These are phyloP conservation scores for Ascoidea asiatica DNA, from an alignment of 805 yeast species.

Conservation along the genomic window DNA sequence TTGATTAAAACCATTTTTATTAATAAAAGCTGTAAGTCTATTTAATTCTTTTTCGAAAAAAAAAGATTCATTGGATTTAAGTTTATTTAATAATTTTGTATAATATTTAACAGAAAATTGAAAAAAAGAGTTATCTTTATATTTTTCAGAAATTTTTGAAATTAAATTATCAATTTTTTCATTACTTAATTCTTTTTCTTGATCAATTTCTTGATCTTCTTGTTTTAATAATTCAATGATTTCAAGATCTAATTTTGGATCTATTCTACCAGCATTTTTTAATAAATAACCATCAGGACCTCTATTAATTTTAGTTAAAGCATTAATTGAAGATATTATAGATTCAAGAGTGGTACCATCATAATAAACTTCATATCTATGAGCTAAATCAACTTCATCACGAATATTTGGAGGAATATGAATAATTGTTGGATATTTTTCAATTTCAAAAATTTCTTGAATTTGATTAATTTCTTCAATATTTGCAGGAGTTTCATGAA, in stretches of 20 bases:
- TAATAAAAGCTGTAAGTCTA: neutral
- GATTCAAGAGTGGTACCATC: slow-evolving; percentile 32
- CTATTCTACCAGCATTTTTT: slow-evolving; percentile 21
- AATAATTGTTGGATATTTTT: slow-evolving; percentile 37
- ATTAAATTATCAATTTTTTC: neutral
- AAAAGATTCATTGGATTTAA: neutral
- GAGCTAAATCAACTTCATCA: slow-evolving; percentile 13
- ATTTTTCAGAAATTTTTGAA: no score
- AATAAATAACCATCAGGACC: slow-evolving; percentile 21
- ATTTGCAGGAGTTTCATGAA: slow-evolving; percentile 30
- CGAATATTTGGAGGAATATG: slow-evolving; percentile 26
- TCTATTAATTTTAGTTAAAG: slow-evolving; percentile 21
- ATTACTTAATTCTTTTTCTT: neutral
- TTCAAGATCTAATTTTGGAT: slow-evolving; percentile 3
- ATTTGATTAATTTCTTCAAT: slow-evolving; percentile 30
- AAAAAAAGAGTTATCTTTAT: no score
- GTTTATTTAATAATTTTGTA: no score
- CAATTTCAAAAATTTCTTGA: slow-evolving; percentile 24
- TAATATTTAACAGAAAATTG: neutral
- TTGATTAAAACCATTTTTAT: neutral
- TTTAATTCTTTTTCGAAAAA: neutral
- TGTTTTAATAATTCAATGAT: neutral
- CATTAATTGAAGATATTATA: slow-evolving; percentile 42
- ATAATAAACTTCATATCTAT: slow-evolving; percentile 13
- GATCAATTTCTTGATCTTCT: neutral